phyloP scores from a whole-genome alignment of 2,329 filamentous ascomycete species.

The Claviceps arundinis region DNA sequence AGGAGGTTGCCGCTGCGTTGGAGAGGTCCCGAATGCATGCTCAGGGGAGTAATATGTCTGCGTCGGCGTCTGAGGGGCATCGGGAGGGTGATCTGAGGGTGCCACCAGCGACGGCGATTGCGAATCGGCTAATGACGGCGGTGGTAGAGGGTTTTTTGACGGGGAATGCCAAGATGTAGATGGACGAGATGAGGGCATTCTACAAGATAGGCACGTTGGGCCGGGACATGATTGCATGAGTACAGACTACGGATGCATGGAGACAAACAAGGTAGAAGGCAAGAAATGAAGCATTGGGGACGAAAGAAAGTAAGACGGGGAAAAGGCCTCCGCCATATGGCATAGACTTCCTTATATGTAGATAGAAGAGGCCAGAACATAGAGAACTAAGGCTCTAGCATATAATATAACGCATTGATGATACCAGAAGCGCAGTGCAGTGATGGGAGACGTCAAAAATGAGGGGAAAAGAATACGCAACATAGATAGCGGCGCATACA shows the following conservation, averaged over 20 bases:
- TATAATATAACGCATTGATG: no score
- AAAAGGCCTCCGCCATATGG: no score
- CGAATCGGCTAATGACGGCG: conserved; percentile 71
- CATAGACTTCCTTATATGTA: no score
- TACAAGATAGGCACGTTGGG: no score
- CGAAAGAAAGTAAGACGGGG: no score
- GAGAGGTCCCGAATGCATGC: conserved; percentile 47
- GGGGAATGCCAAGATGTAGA: conserved; percentile 33
- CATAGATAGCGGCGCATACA: no score
- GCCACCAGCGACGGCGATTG: conserved; percentile 81
- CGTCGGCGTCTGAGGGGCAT: conserved; percentile 50
- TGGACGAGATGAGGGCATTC: background rate
- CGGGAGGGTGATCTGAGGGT: conserved; percentile 66
- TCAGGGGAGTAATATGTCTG: conserved; percentile 47
- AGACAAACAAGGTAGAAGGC: background rate
- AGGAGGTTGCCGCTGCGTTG: conserved; percentile 68
- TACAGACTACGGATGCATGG: background rate
- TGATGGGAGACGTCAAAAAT: no score
- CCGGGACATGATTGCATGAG: background rate
- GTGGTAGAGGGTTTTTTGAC: conserved; percentile 64
- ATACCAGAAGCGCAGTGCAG: no score
- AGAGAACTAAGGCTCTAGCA: no score
- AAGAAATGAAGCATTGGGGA: no score
- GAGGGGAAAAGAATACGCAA: no score
- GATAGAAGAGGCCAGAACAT: no score